Base-by-base conservation (phyloP, 2,329 filamentous ascomycete genomes). In the Arthrinium puccinioides region DNA sequence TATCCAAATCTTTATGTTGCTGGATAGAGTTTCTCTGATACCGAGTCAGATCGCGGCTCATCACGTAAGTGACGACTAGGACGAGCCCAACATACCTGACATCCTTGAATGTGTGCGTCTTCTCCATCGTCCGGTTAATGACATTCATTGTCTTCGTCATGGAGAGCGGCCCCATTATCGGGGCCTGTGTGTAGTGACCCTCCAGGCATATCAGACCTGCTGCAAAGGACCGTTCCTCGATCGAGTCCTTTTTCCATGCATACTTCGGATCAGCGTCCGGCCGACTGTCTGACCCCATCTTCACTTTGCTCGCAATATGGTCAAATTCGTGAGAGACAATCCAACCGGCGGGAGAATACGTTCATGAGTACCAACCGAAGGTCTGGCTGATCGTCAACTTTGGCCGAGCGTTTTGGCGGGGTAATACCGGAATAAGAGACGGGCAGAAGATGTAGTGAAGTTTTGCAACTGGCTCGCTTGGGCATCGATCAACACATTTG, bases 1-100 rank as follows among this genome's bases (percentile, higher is more conserved):
- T 47, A 81, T 72, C 78, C 78, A 82, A 39, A 82, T 74, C 43
- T 73, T 71, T 20, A 82, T 71, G 46, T 82, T 82, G 42, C 70
- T 70, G 5, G 76, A 76, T 26, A 82, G 58, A 3, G 68, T 66
- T 53, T 81, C 77, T 46, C 75, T 79, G 41, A 11, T 16, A 20
- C 16, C 28, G 6, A 3, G 26, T 11, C 6, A 36, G 27, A 10
- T 19, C 8, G 15, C 28, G 20, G n/a, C 16, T 19, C 4, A 36
- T 28, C 16, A 35, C 36, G 31, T 23, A 40, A 29, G 20, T 16
- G 7, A 8, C 11, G n/a, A 15, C 10, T n/a, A 6, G 6, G 6
- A 29, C 13, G 18, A 6, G n/a, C n/a, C n/a, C n/a, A 32, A 18
- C 64, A 46, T 55, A 79, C 74, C 77, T 67, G 23, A 78, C 74